These are phyloP conservation scores for Diaporthe citri DNA, from an alignment of 2,329 filamentous ascomycete genomes.

Conservation along the genomic window DNA sequence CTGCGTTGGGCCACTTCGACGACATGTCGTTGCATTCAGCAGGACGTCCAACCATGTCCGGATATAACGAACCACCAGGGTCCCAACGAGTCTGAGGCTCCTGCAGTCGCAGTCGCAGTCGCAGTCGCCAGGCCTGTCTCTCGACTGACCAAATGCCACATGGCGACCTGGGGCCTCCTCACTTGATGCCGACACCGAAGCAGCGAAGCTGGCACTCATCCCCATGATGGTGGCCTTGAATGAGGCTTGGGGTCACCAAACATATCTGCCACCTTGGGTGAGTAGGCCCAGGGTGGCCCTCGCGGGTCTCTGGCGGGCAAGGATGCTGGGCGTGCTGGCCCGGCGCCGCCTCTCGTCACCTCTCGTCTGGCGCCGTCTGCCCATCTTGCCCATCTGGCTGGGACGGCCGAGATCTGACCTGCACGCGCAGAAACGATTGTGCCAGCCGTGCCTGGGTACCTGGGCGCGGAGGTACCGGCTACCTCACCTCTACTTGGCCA, in stretches of 20 bases:
- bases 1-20: constrained; percentile 30
- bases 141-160: constrained; percentile 26
- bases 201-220: background rate
- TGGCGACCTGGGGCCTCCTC: constrained; percentile 22
- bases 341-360: background rate
- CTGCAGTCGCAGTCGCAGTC: background rate
- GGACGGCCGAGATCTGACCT: constrained; percentile 37
- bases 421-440: constrained; percentile 29
- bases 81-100: constrained; percentile 10
- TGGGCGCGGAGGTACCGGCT: constrained; percentile 15
- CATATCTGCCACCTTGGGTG: background rate
- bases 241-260: background rate
- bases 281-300: background rate
- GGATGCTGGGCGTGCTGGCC: background rate
- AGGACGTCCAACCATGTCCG: background rate
- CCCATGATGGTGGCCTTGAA: background rate
- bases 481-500: constrained; percentile 5
- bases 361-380: constrained; percentile 23
- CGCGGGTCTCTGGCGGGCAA: constrained; percentile 11
- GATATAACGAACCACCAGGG: constrained; percentile 14
- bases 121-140: background rate
- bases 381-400: constrained; percentile 32
- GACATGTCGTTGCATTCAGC: constrained; percentile 34
- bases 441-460: constrained; percentile 9
- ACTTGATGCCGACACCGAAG: background rate